Evolutionary conservation across 371 early-diverging fungal species (phyloP).

Genomic region (Funneliformis caledonium): DNA sequence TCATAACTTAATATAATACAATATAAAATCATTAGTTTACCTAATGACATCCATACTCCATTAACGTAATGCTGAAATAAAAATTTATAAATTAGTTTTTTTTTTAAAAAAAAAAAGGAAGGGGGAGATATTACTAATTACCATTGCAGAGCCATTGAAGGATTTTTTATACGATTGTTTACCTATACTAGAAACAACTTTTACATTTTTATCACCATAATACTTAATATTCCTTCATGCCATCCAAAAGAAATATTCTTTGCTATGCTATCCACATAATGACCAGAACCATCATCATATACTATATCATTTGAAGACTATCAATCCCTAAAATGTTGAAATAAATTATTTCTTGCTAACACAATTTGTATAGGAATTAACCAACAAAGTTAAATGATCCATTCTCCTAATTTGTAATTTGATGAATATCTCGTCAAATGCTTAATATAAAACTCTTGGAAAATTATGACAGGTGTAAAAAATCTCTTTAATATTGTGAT

Average conservation of each 20-base stretch:
- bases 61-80: background rate
- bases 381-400: background rate
- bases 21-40: background rate
- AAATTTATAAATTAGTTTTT: background rate
- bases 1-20: background rate
- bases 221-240: conserved; percentile 26
- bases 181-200: conserved; percentile 39
- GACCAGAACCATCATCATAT: background rate
- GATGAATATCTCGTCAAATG: background rate
- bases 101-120: background rate
- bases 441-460: background rate
- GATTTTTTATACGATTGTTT: conserved; percentile 33
- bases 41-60: conserved; percentile 34
- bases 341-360: conserved; percentile 15
- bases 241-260: conserved; percentile 24
- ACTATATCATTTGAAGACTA: background rate
- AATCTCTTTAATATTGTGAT: background rate
- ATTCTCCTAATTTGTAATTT: conserved; percentile 15
- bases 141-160: conserved; percentile 37
- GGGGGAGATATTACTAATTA: background rate
- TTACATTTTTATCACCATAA: conserved; percentile 27
- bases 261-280: background rate
- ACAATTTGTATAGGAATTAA: conserved; percentile 23
- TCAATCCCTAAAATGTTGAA: conserved; percentile 16
- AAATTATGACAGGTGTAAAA: background rate